Conservation (phyloP, 129 eudicot species). For the Flaveria brownii region DNA sequence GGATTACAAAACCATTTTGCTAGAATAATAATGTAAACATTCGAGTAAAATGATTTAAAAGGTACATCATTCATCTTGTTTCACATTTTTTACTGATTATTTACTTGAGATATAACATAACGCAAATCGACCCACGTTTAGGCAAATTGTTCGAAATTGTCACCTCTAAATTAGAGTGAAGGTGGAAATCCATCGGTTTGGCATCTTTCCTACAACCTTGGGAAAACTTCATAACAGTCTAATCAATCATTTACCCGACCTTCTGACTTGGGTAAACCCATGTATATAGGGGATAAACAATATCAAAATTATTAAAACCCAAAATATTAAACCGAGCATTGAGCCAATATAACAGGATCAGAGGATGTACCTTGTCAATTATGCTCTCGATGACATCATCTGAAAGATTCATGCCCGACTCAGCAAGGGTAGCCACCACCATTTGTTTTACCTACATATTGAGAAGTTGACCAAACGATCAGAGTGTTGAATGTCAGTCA, state of each 20-base stretch:
- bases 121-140: not conserved
- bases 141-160: not conserved
- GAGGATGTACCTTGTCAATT: slow-evolving; percentile 52
- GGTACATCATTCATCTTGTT: not conserved
- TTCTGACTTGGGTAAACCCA: not conserved
- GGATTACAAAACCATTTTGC: not conserved
- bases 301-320: not conserved
- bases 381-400: slow-evolving; percentile 70
- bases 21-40: not conserved
- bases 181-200: not conserved
- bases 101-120: not conserved
- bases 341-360: not conserved
- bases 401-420: slow-evolving; percentile 72
- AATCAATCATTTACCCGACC: not conserved
- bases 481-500: slow-evolving; percentile 3
- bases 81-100: not conserved
- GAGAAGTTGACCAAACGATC: not conserved
- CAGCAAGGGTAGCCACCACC: slow-evolving; percentile 80
- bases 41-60: not conserved
- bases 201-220: not conserved
- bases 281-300: not conserved
- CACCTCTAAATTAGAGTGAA: not conserved
- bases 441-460: slow-evolving; percentile 55
- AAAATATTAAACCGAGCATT: not conserved
- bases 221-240: not conserved